These are phyloP conservation scores for Cyberlindnera misumaiensis DNA, from an alignment of 805 yeast genomes.

Conservation along the genomic window DNA sequence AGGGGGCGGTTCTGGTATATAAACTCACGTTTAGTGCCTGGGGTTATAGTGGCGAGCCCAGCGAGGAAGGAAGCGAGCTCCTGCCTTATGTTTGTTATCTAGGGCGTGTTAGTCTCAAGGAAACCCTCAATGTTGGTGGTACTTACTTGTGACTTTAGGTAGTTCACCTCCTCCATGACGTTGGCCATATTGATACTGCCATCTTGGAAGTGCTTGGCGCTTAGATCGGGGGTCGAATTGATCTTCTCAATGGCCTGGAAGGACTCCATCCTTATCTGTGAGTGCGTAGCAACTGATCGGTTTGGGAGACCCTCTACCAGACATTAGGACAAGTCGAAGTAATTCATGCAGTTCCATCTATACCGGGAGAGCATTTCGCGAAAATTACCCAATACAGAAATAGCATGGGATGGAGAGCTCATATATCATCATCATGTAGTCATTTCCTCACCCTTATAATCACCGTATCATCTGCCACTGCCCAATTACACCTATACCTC, in stretches of 20 bases:
- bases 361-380: too few species aligned
- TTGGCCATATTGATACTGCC: slow-evolving; percentile 31
- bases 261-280: slow-evolving; percentile 18
- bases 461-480: slow-evolving; percentile 6
- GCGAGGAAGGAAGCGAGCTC: slow-evolving; percentile 32
- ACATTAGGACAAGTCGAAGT: too few species aligned
- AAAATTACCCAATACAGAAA: too few species aligned
- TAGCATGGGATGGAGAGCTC: too few species aligned
- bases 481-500: slow-evolving; percentile 13
- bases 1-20: too few species aligned
- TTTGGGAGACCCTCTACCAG: background rate
- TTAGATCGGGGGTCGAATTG: slow-evolving; percentile 19
- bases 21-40: slow-evolving; percentile 19
- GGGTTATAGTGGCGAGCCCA: slow-evolving; percentile 35
- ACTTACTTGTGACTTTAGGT: slow-evolving; percentile 25
- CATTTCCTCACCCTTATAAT: slow-evolving; percentile 8
- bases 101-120: slow-evolving; percentile 2
- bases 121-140: background rate
- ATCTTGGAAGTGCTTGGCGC: slow-evolving; percentile 34
- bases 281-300: too few species aligned
- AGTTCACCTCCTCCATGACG: slow-evolving; percentile 30
- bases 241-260: slow-evolving; percentile 24
- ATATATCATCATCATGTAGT: background rate
- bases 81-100: slow-evolving; percentile 29
- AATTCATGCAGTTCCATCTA: too few species aligned